A percentile compares a stretch with the other conserved stretches of the same genome.
These are phyloP conservation scores for Paxillus ammoniavirescens DNA, from an alignment of 768 basidiomycete genomes.

Conservation along the genomic window DNA sequence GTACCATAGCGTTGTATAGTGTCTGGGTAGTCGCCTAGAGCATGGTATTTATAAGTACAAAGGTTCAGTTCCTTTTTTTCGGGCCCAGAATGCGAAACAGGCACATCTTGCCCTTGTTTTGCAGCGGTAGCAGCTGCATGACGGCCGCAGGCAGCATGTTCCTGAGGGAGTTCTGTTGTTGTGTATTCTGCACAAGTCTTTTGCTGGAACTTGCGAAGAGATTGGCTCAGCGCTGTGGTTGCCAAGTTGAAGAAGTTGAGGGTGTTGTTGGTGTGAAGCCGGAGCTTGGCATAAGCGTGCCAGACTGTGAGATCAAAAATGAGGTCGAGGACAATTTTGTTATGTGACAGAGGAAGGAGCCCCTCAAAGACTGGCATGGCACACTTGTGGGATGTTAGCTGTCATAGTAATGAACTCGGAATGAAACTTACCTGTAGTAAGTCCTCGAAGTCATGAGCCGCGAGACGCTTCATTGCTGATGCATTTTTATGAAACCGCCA, in stretches of 20 bases:
- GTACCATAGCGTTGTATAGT: conserved; percentile 26
- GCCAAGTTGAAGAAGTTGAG: conserved; percentile 17
- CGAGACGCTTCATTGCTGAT: conserved; percentile 33
- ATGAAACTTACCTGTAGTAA: conserved; percentile 26
- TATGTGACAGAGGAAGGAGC: conserved; percentile 13
- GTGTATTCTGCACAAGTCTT: conserved; percentile 20
- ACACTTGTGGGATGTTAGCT: conserved; percentile 6
- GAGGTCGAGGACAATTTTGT: conserved; percentile 20
- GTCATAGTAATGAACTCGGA: no score
- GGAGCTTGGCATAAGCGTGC: conserved; percentile 36
- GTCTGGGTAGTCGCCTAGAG: conserved; percentile 12
- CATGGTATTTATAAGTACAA: conserved; percentile 13
- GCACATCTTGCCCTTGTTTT: neutral
- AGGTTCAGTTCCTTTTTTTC: conserved; percentile 13
- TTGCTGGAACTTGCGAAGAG: conserved; percentile 18
- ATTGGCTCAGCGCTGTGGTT: conserved; percentile 14
- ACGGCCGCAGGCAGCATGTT: conserved; percentile 1
- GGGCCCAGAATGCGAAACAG: neutral
- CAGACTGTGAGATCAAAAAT: conserved; percentile 31
- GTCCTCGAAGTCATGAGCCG: conserved; percentile 40
- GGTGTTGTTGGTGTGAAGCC: conserved; percentile 26
- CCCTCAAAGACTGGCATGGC: conserved; percentile 10
- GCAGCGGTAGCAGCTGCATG: neutral
- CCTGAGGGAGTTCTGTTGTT: conserved; percentile 17
- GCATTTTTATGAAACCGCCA: conserved; percentile 31